Percentiles rank a stretch among this genome's conserved stretches.
Evolutionary conservation across 257 asterid genomes (phyloP).

Genomic region (Solanum bulbocastanum): DNA sequence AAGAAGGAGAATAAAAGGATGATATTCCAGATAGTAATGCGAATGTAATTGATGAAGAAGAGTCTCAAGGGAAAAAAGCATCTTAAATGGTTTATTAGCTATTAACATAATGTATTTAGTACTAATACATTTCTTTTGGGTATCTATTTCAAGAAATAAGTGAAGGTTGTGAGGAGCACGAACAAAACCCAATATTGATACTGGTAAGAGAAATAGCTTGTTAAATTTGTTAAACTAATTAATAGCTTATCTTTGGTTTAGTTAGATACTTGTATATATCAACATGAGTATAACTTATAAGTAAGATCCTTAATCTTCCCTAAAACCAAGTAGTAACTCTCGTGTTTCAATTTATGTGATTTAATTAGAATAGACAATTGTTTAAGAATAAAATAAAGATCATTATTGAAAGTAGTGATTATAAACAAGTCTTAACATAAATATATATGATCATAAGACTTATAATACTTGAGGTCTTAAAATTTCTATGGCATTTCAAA

Average conservation of each 20-base stretch:
- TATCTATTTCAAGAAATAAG: neutral
- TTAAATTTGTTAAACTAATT: too few species aligned
- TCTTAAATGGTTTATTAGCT: neutral
- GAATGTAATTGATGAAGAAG: neutral
- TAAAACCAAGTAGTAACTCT: neutral
- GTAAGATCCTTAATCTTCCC: neutral
- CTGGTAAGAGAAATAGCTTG: neutral
- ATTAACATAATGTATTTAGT: neutral
- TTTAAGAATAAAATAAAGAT: neutral
- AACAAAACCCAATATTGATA: neutral
- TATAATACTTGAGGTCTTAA: neutral
- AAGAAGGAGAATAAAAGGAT: neutral
- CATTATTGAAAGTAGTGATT: too few species aligned
- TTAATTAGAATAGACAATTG: neutral
- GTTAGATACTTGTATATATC: too few species aligned
- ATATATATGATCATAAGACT: neutral
- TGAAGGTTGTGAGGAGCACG: neutral
- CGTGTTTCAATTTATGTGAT: neutral
- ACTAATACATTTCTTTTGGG: neutral
- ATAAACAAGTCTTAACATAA: too few species aligned
- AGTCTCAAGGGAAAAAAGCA: neutral
- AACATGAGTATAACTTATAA: neutral
- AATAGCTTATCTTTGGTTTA: neutral
- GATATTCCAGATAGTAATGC: neutral
- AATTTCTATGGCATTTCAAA: neutral